Evolutionary conservation across 225 moss, liverwort and hornwort genomes (phyloP), one percentile per base, ranked within the genome.

Genomic region (Thuidium tamariscinum): DNA sequence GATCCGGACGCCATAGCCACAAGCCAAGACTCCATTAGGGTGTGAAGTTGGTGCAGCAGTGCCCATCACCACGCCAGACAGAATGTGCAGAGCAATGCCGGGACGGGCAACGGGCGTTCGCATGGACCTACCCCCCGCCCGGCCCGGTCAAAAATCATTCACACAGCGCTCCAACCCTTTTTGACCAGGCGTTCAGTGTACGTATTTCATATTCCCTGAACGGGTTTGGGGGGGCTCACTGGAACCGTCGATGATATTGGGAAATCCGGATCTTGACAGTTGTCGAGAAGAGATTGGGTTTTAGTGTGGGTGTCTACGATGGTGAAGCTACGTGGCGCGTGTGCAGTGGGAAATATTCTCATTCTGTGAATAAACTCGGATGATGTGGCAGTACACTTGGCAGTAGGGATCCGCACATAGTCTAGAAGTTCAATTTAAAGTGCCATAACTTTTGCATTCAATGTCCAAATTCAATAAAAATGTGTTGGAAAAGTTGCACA

Each of bases 111-210:
- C 57, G 70, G 80, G 63, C 36, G n/a, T 86, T 74, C 87, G 55
- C 74, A 84, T 89, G 32, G 57, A 82, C 79, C 87, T 13, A 63
- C 82, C 29, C 37, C 29, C 5, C 20, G 14, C 85, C 91, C 85
- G 49, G 1, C 83, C 89, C 87, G 39, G 5, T 49, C 63, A 21
- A 10, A 82, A 89, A 91, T 91, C 87, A 91, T 91, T 82, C 82
- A 85, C 16, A 2, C 7, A 5, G 30, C 11, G 61, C 61, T 81
- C 61, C 79, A 70, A 12, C 52, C 88, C 86, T 84, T 87, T 56
- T 91, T 79, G 91, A 89, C 91, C 79, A 73, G 77, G 85, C 82
- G 63, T 46, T 87, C 52, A 34, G n/a, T 9, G 8, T 52, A n/a
- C 68, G 34, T 56, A 77, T 17, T 66, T 69, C 37, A 26, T 22